These are phyloP conservation scores for Cyclocybe aegerita DNA, from an alignment of 768 basidiomycete genomes.

Conservation along the genomic window DNA sequence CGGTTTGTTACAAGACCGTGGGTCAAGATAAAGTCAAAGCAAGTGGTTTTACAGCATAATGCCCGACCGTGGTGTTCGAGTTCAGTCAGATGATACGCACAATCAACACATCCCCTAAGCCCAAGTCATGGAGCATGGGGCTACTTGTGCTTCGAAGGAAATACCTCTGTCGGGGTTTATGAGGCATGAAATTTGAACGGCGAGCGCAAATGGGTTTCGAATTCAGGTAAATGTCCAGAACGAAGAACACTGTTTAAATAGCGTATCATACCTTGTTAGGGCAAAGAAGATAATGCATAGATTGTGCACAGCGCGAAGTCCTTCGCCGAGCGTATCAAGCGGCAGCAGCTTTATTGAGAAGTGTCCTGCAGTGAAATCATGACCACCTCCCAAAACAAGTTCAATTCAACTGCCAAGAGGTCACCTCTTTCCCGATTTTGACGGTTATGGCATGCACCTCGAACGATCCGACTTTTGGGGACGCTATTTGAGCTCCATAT, in stretches of 20 bases:
- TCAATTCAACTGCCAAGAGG: slow-evolving; percentile 42
- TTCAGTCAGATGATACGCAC: slow-evolving; percentile 14
- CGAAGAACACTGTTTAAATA: slow-evolving; percentile 9
- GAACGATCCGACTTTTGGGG: slow-evolving; percentile 46
- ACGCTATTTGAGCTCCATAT: slow-evolving; percentile 42
- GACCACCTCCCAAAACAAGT: slow-evolving; percentile 10
- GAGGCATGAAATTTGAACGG: slow-evolving; percentile 9
- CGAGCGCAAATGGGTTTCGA: slow-evolving; percentile 3
- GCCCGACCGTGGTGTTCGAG: slow-evolving; percentile 10
- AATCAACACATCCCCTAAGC: slow-evolving; percentile 4
- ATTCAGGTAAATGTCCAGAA: slow-evolving; percentile 9
- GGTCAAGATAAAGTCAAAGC: slow-evolving; percentile 16
- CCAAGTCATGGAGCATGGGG: slow-evolving; percentile 6
- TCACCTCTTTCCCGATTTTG: slow-evolving; percentile 70
- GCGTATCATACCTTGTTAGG: slow-evolving; percentile 6
- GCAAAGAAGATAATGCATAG: slow-evolving; percentile 7
- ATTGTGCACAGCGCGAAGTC: neutral
- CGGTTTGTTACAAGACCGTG: slow-evolving; percentile 8
- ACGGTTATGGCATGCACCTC: slow-evolving; percentile 54
- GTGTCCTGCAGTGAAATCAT: neutral
- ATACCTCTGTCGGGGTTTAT: slow-evolving; percentile 10
- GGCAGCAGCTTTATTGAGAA: neutral
- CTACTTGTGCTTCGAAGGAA: no score
- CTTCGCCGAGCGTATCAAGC: slow-evolving; percentile 8
- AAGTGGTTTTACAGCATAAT: slow-evolving; percentile 10